Evolutionary conservation across 1,284 basidiomycete genomes (phyloP), one percentile per base, ranked within the genome.

Genomic region (Rhodotorula sp.): DNA sequence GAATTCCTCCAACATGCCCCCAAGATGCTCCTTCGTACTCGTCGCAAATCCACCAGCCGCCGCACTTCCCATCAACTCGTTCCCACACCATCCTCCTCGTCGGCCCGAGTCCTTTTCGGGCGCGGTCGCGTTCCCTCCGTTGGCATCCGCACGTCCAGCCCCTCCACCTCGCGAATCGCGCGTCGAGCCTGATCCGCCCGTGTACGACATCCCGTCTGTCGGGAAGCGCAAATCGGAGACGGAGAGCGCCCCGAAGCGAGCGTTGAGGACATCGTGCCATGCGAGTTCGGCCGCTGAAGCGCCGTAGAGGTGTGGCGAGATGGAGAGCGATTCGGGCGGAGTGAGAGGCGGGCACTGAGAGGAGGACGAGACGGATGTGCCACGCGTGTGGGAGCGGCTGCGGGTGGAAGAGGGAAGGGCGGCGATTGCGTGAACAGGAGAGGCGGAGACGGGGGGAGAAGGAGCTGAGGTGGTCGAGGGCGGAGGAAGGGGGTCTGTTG

Each of bases 11-110:
- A 81, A 68, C 44, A 80, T 72, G 29, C 74, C 74, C 22, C 67
- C 70, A 2, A 81, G 51, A 66, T 77, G 77, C 29, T 78, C 78
- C 22, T 78, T 74, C 29, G 80, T 77, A 34, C 76, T 75, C 2
- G 78, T 74, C 0, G 78, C 80, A 59, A 80, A 81, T 44, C 80
- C 79, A 10, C 77, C 78, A 30, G 76, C 77, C 44, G 77, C 76
- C 15, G 64, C 63, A 1, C 44, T 61, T 0, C 61, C 66, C 73
- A 74, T 74, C 49, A 74, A 34, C 22, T 66, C 68, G 46, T 64
- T 64, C 19, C 66, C 70, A 11, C 62, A 59, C 47, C 66, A 54
- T 2, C 51, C 32, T 24, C 30, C 30, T 36, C 62, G 51, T 4
- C 9, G 8, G n/a, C 34, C 57, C 15, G 48, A 44, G 39, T 44